Percentiles rank a stretch among this genome's conserved stretches.
phyloP scores from a whole-genome alignment of 1,284 basidiomycete species.

The Pholiota adiposa region DNA sequence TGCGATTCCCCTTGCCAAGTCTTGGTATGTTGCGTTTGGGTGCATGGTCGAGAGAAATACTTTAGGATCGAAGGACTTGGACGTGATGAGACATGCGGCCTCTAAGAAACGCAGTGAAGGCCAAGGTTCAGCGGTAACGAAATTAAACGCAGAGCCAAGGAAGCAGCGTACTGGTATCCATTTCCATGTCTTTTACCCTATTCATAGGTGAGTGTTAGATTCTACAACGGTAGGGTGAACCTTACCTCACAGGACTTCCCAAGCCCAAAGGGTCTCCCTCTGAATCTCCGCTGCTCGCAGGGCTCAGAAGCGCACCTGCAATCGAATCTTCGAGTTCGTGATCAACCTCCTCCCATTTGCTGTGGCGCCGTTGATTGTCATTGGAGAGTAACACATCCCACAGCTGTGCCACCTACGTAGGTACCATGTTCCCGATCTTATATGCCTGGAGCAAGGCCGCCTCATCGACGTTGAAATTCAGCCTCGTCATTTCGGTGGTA shows the following conservation, averaged over 20 bases:
- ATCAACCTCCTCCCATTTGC: constrained; percentile 82
- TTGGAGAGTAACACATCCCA: background rate
- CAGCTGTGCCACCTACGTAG: constrained; percentile 51
- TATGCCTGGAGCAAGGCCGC: constrained; percentile 76
- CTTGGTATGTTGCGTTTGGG: constrained; percentile 95
- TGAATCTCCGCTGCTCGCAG: constrained; percentile 50
- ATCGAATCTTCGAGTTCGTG: constrained; percentile 75
- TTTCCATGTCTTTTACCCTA: constrained; percentile 70
- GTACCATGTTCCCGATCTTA: constrained; percentile 68
- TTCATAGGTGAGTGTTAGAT: constrained; percentile 8
- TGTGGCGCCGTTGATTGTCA: constrained; percentile 31
- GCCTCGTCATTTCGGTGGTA: constrained; percentile 41
- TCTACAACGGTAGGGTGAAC: constrained; percentile 5
- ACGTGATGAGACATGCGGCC: constrained; percentile 80
- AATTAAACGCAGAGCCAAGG: background rate
- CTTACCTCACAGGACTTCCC: constrained; percentile 66
- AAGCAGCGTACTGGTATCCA: constrained; percentile 69
- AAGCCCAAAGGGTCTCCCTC: constrained; percentile 75
- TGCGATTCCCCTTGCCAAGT: constrained; percentile 78
- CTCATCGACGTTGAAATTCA: constrained; percentile 74
- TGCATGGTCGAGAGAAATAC: constrained; percentile 91
- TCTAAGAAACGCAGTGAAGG: constrained; percentile 48
- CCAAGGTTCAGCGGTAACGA: background rate
- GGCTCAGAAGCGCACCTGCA: constrained; percentile 59
- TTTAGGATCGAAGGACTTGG: constrained; percentile 97